Evolutionary conservation across 2,329 filamentous ascomycete genomes (phyloP).

Genomic region (Bipolaris oryzae): DNA sequence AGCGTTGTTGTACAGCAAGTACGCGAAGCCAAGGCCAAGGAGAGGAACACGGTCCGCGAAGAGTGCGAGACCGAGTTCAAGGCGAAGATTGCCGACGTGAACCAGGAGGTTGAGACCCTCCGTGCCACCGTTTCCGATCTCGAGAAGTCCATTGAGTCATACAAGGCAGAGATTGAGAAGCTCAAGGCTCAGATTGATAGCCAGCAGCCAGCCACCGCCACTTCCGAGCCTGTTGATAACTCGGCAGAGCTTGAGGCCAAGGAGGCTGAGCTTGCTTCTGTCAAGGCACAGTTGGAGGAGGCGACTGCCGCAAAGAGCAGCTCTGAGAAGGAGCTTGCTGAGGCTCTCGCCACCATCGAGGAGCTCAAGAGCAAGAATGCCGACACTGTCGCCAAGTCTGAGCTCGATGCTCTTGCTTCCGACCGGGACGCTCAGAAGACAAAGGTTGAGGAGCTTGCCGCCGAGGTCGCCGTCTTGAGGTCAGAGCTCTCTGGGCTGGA

Average conservation of each 20-base stretch:
- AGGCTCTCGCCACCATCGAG: slow-evolving; percentile 29
- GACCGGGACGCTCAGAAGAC: slow-evolving; percentile 32
- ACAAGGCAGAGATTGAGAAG: slow-evolving; percentile 39
- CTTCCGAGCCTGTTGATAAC: slow-evolving; percentile 23
- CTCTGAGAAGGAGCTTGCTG: slow-evolving; percentile 28
- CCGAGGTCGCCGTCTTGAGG: slow-evolving; percentile 30
- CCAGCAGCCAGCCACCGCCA: slow-evolving; percentile 25
- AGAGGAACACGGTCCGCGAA: slow-evolving; percentile 43
- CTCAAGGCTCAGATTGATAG: slow-evolving; percentile 34
- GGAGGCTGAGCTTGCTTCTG: slow-evolving; percentile 30
- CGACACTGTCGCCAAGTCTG: slow-evolving; percentile 29
- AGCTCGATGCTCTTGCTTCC: slow-evolving; percentile 33
- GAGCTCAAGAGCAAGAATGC: slow-evolving; percentile 25
- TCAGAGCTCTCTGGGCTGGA: slow-evolving; percentile 30
- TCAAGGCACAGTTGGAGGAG: slow-evolving; percentile 27
- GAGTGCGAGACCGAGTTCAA: slow-evolving; percentile 44
- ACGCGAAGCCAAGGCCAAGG: slow-evolving; percentile 47
- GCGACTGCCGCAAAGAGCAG: slow-evolving; percentile 18
- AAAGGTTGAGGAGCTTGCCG: slow-evolving; percentile 31
- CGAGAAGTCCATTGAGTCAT: slow-evolving; percentile 33
- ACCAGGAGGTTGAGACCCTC: slow-evolving; percentile 24
- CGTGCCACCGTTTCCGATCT: slow-evolving; percentile 30
- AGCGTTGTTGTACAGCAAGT: slow-evolving; percentile 51
- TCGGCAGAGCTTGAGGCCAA: slow-evolving; percentile 37
- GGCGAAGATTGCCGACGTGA: slow-evolving; percentile 31